Base-by-base conservation (phyloP, 108 stramenopile genomes). In the Pseudonitzschia delicatissima region DNA sequence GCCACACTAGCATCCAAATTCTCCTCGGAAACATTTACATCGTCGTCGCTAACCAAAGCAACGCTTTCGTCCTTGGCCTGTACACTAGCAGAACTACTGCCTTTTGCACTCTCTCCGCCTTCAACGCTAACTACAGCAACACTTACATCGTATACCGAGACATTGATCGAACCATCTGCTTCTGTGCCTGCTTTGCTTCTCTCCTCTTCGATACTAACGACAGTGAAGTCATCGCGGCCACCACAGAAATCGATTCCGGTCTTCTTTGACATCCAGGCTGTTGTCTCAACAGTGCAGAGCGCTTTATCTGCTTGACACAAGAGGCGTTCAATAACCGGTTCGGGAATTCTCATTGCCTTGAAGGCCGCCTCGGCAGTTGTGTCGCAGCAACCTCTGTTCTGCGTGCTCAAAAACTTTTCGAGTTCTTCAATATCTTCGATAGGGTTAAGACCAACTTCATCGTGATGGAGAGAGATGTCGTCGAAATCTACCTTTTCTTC, bases 201-300 rank as follows among this genome's bases (percentile, higher is more conserved):
- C n/a, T n/a, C n/a, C n/a, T n/a, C n/a, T n/a, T n/a, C n/a, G n/a
- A n/a, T n/a, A n/a, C n/a, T n/a, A n/a, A n/a, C n/a, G n/a, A n/a
- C 47, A 21, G 23, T 23, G 2, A 21, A 18, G 20, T 48, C 17
- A 4, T 48, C 47, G 21, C 23, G 20, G 47, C 23, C 47, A 5
- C 53, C 53, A 33, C 53, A 55, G 26, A 55, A 33, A 0, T 18
- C 47, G 7, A 23, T 23, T 23, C 47, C 47, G 47, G 47, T 48
- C 31, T 27, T 55, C 18, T 33, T 32, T n/a, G 28, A 27, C 17
- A 55, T n/a, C 53, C 53, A 55, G 53, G 28, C 53, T 11, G 53
- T 55, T 8, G 31, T 29, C 32, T 55, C 31, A 15, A 27, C 28
- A 2, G 53, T 55, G 32, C 53, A 55, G 17, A 55, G 53, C n/a